Evolutionary conservation across 2,329 filamentous ascomycete species (phyloP), one percentile per base, ranked within the genome.

Genomic region (Calonectria pteridis): DNA sequence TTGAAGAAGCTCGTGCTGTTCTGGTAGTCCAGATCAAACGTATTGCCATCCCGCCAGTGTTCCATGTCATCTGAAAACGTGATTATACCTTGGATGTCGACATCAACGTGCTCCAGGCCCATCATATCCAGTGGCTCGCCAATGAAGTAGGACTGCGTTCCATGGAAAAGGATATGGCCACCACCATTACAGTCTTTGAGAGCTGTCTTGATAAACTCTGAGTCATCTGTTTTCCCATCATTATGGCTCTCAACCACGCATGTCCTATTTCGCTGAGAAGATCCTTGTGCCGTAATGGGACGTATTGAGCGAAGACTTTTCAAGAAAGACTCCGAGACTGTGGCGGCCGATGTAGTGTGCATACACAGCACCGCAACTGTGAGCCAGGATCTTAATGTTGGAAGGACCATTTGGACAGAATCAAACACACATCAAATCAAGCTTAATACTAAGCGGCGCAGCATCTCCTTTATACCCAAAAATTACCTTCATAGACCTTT

Each of bases 1-100:
- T 63, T 69, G 67, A 69, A 69, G 55, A 64, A 69, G 14, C 53
- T 35, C 3, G 53, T 69, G 67, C 53, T 63, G 14, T 69, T 69
- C 10, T 64, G 59, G 20, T 64, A 64, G 26, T 43, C 43, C 18
- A 64, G 18, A 26, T 64, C 59, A 33, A 64, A 64, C 3, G 29
- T 64, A 6, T 49, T n/a, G 28, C 59, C 59, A n/a, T 64, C 59
- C 20, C 59, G 26, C 59, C 59, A 64, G 28, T 46, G 29, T 4
- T 64, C 59, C 59, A 64, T 64, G 2, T 64, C 40, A 16, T 64
- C 59, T 0, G 59, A 46, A 46, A 64, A 64, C 28, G 43, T 49
- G 10, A 64, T 64, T 11, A 5, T 14, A 28, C 37, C 59, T 49
- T 64, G 59, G 26, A 64, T 64, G 9, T 64, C 59, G 28, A 64